Evolutionary conservation across 2,329 filamentous ascomycete species (phyloP), one percentile per base, ranked within the genome.

Genomic region (Botryotinia calthae): DNA sequence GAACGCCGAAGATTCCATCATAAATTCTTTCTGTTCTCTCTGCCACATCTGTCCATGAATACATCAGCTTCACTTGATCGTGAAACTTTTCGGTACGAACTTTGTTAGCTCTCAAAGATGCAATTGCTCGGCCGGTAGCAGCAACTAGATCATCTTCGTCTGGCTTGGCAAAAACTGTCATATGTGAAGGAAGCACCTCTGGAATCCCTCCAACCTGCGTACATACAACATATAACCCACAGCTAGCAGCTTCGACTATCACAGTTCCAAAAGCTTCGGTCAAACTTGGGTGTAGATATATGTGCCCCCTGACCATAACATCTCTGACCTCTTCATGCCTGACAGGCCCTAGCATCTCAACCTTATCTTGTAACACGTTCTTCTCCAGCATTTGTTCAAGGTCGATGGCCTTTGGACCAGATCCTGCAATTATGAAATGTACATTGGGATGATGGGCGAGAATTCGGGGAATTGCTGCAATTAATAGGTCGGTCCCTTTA

Each of bases 191-290:
- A 4, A 99, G 86, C 1, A 99, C 97, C 82, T 99, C 96, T 4
- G 96, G 96, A 73, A 99, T 98, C 48, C 96, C 96, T 67, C 96
- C 96, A 9, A 99, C 96, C 73, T 95, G 93, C 0, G 96, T 99
- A 79, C 94, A 97, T 1, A 99, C 97, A 6, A 99, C 94, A 79
- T 98, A 98, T 1, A 99, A 84, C 1, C 97, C 97, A 80, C 96
- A 99, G 76, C 92, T 96, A 44, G 96, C 96, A 10, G 96, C 96
- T 83, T 99, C 96, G 44, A 99, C 97, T 72, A 99, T 95, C 75
- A 99, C 96, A 0, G 96, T 99, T 34, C 96, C 96, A 79, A 99
- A 99, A 0, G 96, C 96, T 82, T 99, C 96, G 0, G 96, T 99
- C 65, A 99, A 86, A 72, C 93, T 97, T 0, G 96, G 96, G 80